These are phyloP conservation scores for Luffa acutangula DNA, from an alignment of 306 rosid species.

Conservation along the genomic window DNA sequence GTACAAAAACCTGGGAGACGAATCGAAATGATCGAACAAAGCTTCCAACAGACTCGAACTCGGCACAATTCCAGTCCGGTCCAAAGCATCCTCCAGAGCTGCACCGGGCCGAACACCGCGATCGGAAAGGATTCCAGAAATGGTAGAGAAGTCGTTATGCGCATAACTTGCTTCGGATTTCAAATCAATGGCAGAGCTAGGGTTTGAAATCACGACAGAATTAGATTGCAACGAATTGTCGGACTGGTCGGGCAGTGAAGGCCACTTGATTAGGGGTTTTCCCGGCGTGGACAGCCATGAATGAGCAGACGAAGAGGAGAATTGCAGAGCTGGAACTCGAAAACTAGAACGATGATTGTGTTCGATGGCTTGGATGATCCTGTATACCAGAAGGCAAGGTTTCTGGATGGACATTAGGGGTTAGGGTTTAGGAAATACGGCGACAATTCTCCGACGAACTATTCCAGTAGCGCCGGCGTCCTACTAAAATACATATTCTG, in stretches of 20 bases:
- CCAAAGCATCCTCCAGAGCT: constrained; percentile 34
- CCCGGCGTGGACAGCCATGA: constrained; percentile 61
- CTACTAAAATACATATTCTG: no score
- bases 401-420: constrained; percentile 1
- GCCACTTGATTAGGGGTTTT: constrained; percentile 45
- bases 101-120: constrained; percentile 39
- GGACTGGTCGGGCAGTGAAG: constrained; percentile 18
- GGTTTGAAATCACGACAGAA: constrained; percentile 10
- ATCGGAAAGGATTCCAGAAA: constrained; percentile 40
- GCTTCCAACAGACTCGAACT: constrained; percentile 25
- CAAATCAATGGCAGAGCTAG: background rate
- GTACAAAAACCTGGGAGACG: constrained; percentile 59
- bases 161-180: constrained; percentile 10
- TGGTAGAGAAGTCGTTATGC: constrained; percentile 26
- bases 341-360: constrained; percentile 18
- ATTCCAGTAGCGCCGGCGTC: background rate
- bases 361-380: constrained; percentile 1
- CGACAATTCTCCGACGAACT: background rate
- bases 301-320: constrained; percentile 21
- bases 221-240: background rate
- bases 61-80: constrained; percentile 48
- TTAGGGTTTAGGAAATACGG: background rate
- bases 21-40: constrained; percentile 41
- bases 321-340: constrained; percentile 13
- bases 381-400: constrained; percentile 11